These are phyloP conservation scores for Castanopsis chinensis DNA, from an alignment of 306 rosid species.

Conservation along the genomic window DNA sequence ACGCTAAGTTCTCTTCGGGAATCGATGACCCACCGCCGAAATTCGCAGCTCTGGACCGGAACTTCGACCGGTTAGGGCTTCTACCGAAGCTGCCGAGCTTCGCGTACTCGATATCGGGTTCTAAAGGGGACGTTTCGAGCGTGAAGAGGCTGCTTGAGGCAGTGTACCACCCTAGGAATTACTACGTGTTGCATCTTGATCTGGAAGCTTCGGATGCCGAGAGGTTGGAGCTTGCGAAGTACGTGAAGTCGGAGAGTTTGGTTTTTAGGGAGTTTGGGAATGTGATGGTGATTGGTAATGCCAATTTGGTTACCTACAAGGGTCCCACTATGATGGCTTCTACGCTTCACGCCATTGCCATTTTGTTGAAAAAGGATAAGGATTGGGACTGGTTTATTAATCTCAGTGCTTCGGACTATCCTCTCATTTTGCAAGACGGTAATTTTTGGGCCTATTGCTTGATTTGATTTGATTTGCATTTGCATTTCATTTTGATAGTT, in stretches of 20 bases:
- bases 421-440: constrained; percentile 89
- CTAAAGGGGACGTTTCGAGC: constrained; percentile 59
- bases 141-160: constrained; percentile 73
- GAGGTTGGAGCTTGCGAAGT: constrained; percentile 72
- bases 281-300: constrained; percentile 77
- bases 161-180: constrained; percentile 77
- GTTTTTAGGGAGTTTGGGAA: constrained; percentile 52
- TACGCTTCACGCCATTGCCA: constrained; percentile 70
- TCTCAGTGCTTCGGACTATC: constrained; percentile 90
- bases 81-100: constrained; percentile 58
- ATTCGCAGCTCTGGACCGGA: constrained; percentile 11
- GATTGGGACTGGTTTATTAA: constrained; percentile 97
- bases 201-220: constrained; percentile 75
- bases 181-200: constrained; percentile 82
- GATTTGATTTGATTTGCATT: no score
- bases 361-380: constrained; percentile 53
- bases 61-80: constrained; percentile 22
- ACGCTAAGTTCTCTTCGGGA: constrained; percentile 30
- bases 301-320: constrained; percentile 69
- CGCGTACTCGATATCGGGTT: constrained; percentile 64
- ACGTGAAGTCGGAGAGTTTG: constrained; percentile 47
- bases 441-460: neutral
- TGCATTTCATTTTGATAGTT: neutral
- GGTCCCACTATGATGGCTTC: constrained; percentile 80
- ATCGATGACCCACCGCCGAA: constrained; percentile 19